A percentile compares a stretch with the other conserved stretches of the same genome.
Evolutionary conservation across 2,329 filamentous ascomycete species (phyloP).

Genomic region (Chalaropsis thielavioides): DNA sequence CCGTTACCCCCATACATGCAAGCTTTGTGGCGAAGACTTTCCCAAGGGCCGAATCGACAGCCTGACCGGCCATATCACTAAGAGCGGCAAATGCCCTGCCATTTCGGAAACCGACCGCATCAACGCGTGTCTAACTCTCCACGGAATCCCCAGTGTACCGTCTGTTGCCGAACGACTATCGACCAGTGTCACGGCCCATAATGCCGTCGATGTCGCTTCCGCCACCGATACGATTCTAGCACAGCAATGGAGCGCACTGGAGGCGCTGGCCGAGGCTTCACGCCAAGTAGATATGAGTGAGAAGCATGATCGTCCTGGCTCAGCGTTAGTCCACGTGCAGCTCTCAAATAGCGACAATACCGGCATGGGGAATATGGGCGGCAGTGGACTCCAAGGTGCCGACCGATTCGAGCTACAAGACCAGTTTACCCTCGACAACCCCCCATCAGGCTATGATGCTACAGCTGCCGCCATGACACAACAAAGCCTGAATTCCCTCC

Average conservation of each 20-base stretch:
- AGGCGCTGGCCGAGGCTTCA: conserved; percentile 79
- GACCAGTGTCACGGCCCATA: conserved; percentile 3
- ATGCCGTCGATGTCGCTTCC: conserved; percentile 16
- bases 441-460: conserved; percentile 36
- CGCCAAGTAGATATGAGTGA: conserved; percentile 57
- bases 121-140: conserved; percentile 56
- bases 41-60: conserved; percentile 80
- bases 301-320: conserved; percentile 33
- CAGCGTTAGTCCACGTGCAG: conserved; percentile 26
- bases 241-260: conserved; percentile 63
- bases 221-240: conserved; percentile 25
- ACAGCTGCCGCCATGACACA: conserved; percentile 19
- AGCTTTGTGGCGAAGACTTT: conserved; percentile 74
- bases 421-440: conserved; percentile 44
- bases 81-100: conserved; percentile 57
- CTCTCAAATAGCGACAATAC: conserved; percentile 4
- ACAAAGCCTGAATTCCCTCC: conserved; percentile 11
- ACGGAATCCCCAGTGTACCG: conserved; percentile 44
- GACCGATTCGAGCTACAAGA: conserved; percentile 42
- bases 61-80: conserved; percentile 66
- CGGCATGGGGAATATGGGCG: conserved; percentile 10
- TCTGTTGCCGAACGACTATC: conserved; percentile 12
- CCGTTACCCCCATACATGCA: conserved; percentile 83
- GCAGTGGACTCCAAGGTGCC: conserved; percentile 15
- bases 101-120: conserved; percentile 61